A percentile compares a stretch with the other conserved stretches of the same genome.
Evolutionary conservation across 225 moss, liverwort and hornwort genomes (phyloP).

Genomic region (Polytrichum commune): DNA sequence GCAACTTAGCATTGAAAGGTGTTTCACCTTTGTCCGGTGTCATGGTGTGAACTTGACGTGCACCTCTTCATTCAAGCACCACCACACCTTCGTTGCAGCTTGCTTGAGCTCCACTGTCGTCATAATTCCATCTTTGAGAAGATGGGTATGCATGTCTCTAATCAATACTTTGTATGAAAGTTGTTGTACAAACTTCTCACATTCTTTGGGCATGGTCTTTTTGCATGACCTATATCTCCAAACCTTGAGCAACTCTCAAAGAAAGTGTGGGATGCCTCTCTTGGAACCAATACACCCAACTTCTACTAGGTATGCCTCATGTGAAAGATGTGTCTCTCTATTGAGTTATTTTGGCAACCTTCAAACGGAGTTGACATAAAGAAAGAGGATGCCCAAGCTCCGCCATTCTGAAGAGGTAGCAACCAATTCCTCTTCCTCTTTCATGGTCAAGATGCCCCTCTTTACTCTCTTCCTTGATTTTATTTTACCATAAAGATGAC

Average conservation of each 20-base stretch:
- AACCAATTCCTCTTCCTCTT: no score
- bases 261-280: slow-evolving; percentile 14
- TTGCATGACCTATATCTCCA: background rate
- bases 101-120: background rate
- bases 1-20: background rate
- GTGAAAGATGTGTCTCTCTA: slow-evolving; percentile 9
- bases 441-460: no score
- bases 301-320: slow-evolving; percentile 4
- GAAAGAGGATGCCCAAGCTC: slow-evolving; percentile 6
- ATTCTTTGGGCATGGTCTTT: background rate
- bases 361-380: slow-evolving; percentile 10
- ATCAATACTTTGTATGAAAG: background rate
- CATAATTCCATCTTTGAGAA: background rate
- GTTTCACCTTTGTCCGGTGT: background rate
- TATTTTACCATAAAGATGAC: no score
- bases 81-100: background rate
- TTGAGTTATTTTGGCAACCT: slow-evolving; percentile 20
- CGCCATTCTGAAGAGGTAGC: no score
- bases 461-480: no score
- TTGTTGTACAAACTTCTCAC: background rate
- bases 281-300: slow-evolving; percentile 15
- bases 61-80: background rate
- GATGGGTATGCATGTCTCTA: no score
- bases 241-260: background rate
- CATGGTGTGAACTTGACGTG: background rate